Base-by-base conservation (phyloP, 192 early-diverging fungal genomes). In the Umbelopsis vinacea region DNA sequence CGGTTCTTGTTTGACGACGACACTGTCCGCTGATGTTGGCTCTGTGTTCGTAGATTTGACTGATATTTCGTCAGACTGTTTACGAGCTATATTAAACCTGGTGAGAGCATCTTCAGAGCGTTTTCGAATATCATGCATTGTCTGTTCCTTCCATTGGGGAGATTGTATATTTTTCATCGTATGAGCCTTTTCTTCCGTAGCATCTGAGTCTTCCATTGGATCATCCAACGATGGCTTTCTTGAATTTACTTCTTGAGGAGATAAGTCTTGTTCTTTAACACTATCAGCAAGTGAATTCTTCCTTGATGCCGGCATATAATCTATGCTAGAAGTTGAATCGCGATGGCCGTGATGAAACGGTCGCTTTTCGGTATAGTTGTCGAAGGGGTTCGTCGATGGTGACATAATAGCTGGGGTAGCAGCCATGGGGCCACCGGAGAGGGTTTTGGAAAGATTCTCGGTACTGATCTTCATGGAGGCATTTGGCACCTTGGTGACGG, bases 201-300 rank as follows among this genome's bases (percentile, higher is more conserved):
- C 10, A 17, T 63, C 33, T n/a, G 29, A 29, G 6, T 63, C 15
- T 6, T 63, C 57, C 11, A 29, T 29, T 17, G 26, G 57, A n/a
- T 63, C 57, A 19, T 63, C 57, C 33, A 63, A 14, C 2, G 57
- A 63, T 3, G 6, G 15, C 17, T 63, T 63, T 29, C 57, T 26
- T 4, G 8, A 17, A 9, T 8, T 37, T 10, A 14, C 4, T 4
- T 63, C 57, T 0, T 37, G 15, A 9, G 8, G 12, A 14, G 26
- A 19, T n/a, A 35, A 37, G 11, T 63, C 33, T 37, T 63, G 57
- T 35, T 63, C 57, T n/a, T 63, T 63, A 6, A 38, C 24, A 63
- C 33, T 63, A 26, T 63, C 57, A 17, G 33, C 57, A 4, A 63
- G 57, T 37, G 57, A 63, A n/a, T 63, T 63, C 17, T 63, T 63